phyloP scores from a whole-genome alignment of 1,284 basidiomycete species.

The Dichomitus squalens region DNA sequence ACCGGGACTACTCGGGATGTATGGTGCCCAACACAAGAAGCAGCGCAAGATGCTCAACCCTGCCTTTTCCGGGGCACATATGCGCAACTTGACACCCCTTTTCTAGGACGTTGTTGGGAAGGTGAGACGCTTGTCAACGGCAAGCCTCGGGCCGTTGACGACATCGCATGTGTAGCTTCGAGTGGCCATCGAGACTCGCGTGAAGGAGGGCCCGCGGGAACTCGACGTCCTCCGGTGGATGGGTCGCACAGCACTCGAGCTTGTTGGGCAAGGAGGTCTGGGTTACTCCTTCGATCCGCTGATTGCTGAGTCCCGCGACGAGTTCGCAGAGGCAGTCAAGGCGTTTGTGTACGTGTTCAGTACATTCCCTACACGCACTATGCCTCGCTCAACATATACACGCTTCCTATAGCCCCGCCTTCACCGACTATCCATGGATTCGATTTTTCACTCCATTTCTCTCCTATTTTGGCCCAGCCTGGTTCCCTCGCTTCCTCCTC shows the following conservation, averaged over 20 bases:
- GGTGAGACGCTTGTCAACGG: conserved; percentile 2
- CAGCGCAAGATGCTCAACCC: conserved; percentile 32
- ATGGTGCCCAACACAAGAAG: conserved; percentile 22
- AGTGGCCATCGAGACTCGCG: conserved; percentile 10
- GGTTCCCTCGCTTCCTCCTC: not conserved
- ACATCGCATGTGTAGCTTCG: conserved; percentile 11
- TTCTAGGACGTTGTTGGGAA: conserved; percentile 26
- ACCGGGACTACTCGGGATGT: conserved; percentile 3
- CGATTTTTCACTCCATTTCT: not conserved
- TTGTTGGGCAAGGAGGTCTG: conserved; percentile 35
- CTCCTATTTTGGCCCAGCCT: not conserved
- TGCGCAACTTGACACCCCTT: conserved; percentile 28
- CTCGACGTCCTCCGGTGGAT: conserved; percentile 41
- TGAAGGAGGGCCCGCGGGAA: conserved; percentile 23
- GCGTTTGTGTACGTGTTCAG: not conserved
- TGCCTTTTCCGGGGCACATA: conserved; percentile 29
- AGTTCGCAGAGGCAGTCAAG: conserved; percentile 23
- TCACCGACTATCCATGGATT: not conserved
- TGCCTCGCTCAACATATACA: not conserved
- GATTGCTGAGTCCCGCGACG: conserved; percentile 24
- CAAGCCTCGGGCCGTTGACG: no score
- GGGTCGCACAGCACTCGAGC: conserved; percentile 35
- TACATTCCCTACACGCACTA: no score
- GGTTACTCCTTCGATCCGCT: conserved; percentile 43
- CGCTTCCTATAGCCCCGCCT: not conserved